Conservation (phyloP, 2,329 filamentous ascomycete species). For the Penicillium sclerotigenum region DNA sequence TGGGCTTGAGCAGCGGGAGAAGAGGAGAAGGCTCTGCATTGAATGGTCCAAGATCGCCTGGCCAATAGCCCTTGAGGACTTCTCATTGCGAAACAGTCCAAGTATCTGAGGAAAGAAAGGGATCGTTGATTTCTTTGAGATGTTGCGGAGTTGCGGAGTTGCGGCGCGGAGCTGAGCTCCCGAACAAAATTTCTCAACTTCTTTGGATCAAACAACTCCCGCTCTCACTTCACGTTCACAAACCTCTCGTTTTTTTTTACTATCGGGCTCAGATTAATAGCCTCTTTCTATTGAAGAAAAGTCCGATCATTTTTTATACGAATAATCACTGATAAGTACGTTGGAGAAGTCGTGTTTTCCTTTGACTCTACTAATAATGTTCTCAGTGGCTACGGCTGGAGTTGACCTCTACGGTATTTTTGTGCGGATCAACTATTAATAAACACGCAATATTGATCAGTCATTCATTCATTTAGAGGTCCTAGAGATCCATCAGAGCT, state of each 20-base stretch:
- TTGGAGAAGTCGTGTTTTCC: neutral
- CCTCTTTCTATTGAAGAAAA: neutral
- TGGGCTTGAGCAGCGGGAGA: conserved; percentile 25
- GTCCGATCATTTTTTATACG: neutral
- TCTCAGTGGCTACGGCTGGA: conserved; percentile 37
- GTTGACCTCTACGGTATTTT: conserved; percentile 61
- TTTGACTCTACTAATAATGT: conserved; percentile 19
- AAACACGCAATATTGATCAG: conserved; percentile 6
- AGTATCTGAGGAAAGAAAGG: neutral
- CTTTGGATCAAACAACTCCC: conserved; percentile 1
- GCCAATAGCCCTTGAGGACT: conserved; percentile 24
- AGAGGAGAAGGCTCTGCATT: conserved; percentile 36
- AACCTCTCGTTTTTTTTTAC: conserved; percentile 2
- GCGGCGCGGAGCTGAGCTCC: conserved; percentile 24
- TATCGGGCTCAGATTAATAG: neutral
- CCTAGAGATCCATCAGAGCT: conserved; percentile 69
- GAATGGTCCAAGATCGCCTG: conserved; percentile 35
- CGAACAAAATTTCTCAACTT: conserved; percentile 25
- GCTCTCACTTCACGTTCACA: conserved; percentile 6
- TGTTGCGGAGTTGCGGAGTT: conserved; percentile 19
- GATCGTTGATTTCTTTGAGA: conserved; percentile 2
- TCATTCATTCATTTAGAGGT: conserved; percentile 57
- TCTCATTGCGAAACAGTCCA: conserved; percentile 27
- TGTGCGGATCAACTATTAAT: neutral
- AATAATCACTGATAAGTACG: neutral